Conservation (phyloP, 805 yeast genomes). For the Zygosaccharomyces lentus region DNA sequence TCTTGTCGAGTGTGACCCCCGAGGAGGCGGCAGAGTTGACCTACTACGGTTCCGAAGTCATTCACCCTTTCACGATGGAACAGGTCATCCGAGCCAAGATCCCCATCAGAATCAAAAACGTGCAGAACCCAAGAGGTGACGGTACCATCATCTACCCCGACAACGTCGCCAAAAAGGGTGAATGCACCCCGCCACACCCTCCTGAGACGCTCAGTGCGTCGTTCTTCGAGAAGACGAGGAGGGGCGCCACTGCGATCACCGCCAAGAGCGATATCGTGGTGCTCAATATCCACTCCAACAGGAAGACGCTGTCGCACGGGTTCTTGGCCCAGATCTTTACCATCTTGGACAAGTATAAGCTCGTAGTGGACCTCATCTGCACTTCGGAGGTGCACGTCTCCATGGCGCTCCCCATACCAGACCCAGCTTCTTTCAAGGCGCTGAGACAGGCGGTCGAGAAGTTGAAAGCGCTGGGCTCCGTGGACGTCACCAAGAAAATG, state of each 20-base stretch:
- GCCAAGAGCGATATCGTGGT: slow-evolving; percentile 91
- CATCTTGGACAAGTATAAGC: slow-evolving; percentile 72
- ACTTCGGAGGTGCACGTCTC: slow-evolving; percentile 98
- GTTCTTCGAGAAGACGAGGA: slow-evolving; percentile 43
- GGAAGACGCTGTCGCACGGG: slow-evolving; percentile 89
- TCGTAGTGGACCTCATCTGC: slow-evolving; percentile 93
- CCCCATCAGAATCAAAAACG: slow-evolving; percentile 95
- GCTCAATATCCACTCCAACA: slow-evolving; percentile 88
- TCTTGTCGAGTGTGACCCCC: slow-evolving; percentile 85
- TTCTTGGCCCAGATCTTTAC: slow-evolving; percentile 88
- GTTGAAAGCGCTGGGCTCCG: slow-evolving; percentile 75
- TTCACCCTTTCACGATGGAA: slow-evolving; percentile 99
- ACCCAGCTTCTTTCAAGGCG: slow-evolving; percentile 53
- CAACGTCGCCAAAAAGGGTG: slow-evolving; percentile 79
- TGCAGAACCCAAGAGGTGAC: slow-evolving; percentile 84
- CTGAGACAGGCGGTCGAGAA: slow-evolving; percentile 74
- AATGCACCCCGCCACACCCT: slow-evolving; percentile 90
- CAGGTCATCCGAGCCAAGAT: slow-evolving; percentile 94
- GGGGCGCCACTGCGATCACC: slow-evolving; percentile 93
- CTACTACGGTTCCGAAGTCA: slow-evolving; percentile 95
- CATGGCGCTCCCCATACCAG: slow-evolving; percentile 86
- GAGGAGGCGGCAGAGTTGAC: slow-evolving; percentile 98
- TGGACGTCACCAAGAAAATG: slow-evolving; percentile 82
- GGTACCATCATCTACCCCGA: slow-evolving; percentile 96
- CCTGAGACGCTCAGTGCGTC: slow-evolving; percentile 61